Conservation (phyloP, 148 eudicot genomes). For the Pouteria glomerata region DNA sequence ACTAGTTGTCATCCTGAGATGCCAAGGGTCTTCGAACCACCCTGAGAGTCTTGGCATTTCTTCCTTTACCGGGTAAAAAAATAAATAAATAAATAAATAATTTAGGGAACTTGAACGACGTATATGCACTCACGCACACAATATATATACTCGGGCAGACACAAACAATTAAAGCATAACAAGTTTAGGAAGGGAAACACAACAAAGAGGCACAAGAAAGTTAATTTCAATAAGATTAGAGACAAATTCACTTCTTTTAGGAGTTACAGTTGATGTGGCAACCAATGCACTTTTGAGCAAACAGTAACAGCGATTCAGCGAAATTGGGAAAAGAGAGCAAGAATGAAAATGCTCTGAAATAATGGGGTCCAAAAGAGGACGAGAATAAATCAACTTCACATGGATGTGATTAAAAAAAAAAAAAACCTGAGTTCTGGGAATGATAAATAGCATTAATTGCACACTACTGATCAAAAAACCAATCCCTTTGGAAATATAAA, state of each 20-base stretch:
- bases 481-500: not conserved
- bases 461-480: constrained; percentile 1
- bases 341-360: constrained; percentile 6
- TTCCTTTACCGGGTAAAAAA: not conserved
- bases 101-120: not conserved
- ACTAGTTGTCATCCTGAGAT: too few species aligned
- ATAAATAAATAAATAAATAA: not conserved
- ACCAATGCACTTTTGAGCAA: too few species aligned
- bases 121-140: not conserved
- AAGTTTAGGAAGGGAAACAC: not conserved
- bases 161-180: not conserved
- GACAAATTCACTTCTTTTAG: too few species aligned
- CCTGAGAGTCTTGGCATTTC: not conserved
- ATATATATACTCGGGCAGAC: not conserved
- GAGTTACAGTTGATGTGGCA: too few species aligned
- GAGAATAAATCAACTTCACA: too few species aligned
- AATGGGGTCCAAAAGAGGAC: not conserved
- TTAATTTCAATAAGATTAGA: not conserved
- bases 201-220: not conserved
- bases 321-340: not conserved
- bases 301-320: not conserved
- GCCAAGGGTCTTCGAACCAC: too few species aligned
- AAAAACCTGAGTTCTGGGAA: too few species aligned
- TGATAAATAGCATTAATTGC: constrained; percentile 8
- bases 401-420: too few species aligned